phyloP scores from a whole-genome alignment of 2,329 filamentous ascomycete genomes.

The Colletotrichum tropicale region DNA sequence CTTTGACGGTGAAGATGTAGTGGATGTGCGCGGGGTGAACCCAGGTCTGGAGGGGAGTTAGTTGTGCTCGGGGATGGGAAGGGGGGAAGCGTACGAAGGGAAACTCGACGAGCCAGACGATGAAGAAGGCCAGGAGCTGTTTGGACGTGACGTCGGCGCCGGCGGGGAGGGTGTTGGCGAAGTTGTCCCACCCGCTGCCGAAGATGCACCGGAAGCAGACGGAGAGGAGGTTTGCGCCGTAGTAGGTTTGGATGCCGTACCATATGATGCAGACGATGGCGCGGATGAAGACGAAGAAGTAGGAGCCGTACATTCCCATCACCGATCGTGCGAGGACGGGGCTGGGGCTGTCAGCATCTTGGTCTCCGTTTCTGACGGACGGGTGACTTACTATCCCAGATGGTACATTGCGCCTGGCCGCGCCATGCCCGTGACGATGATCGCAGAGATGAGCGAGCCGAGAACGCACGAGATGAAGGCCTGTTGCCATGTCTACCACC shows the following conservation, averaged over 20 bases:
- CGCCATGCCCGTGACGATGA: slow-evolving; percentile 30
- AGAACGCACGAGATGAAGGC: slow-evolving; percentile 28
- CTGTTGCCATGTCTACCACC: slow-evolving; percentile 27
- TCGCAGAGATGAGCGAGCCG: slow-evolving; percentile 26
- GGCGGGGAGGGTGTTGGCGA: slow-evolving; percentile 33
- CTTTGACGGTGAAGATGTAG: slow-evolving; percentile 39
- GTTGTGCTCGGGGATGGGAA: fast-evolving
- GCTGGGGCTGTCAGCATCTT: slow-evolving; percentile 2
- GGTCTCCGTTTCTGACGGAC: fast-evolving
- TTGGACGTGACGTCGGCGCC: slow-evolving; percentile 36
- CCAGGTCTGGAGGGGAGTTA: slow-evolving; percentile 24
- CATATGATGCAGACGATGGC: slow-evolving; percentile 35
- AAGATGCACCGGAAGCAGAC: slow-evolving; percentile 36
- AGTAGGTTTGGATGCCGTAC: slow-evolving; percentile 29
- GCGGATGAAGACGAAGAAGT: slow-evolving; percentile 41
- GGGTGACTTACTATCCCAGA: slow-evolving; percentile 25
- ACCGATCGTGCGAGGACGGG: slow-evolving; percentile 40
- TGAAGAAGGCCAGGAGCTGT: slow-evolving; percentile 39
- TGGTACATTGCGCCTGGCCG: slow-evolving; percentile 30
- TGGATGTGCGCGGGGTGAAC: slow-evolving; percentile 39
- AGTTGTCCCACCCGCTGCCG: slow-evolving; percentile 33
- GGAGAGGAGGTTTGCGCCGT: slow-evolving; percentile 26
- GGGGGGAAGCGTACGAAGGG: slow-evolving; percentile 32
- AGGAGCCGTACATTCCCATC: slow-evolving; percentile 47
- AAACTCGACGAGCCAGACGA: slow-evolving; percentile 41